Evolutionary conservation across 1,284 basidiomycete genomes (phyloP).

Genomic region (Hypsizygus ulmarius): DNA sequence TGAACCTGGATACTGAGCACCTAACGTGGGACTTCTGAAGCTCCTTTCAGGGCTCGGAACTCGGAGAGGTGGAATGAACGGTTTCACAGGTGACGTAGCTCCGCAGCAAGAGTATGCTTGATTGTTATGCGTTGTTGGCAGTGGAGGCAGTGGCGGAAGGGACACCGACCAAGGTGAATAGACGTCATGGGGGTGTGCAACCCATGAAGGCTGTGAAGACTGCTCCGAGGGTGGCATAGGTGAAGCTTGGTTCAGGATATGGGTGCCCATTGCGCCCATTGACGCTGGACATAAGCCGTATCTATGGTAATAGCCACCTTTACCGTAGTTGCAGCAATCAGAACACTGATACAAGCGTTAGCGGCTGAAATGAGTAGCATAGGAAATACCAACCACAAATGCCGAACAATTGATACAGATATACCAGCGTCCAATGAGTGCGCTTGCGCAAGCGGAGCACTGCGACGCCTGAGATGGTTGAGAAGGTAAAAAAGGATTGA

Average conservation of each 20-base stretch:
- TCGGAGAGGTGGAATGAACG: constrained; percentile 13
- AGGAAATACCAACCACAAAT: constrained; percentile 28
- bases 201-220: no score
- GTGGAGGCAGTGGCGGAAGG: neutral
- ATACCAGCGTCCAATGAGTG: constrained; percentile 38
- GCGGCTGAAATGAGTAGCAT: neutral
- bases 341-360: constrained; percentile 27
- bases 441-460: constrained; percentile 41
- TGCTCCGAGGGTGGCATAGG: no score
- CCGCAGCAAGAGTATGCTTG: neutral
- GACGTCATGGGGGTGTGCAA: no score
- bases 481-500: neutral
- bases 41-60: neutral
- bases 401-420: constrained; percentile 41
- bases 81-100: constrained; percentile 5
- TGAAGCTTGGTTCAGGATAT: constrained; percentile 27
- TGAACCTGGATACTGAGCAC: neutral
- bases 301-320: constrained; percentile 24
- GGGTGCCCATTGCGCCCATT: constrained; percentile 26
- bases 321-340: constrained; percentile 25
- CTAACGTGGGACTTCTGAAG: neutral
- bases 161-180: neutral
- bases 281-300: constrained; percentile 28
- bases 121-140: neutral
- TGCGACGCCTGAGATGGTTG: constrained; percentile 14